A percentile compares a stretch with the other conserved stretches of the same genome.
Evolutionary conservation across 106 monocot species (phyloP).

Genomic region (Apostasia ramifera): DNA sequence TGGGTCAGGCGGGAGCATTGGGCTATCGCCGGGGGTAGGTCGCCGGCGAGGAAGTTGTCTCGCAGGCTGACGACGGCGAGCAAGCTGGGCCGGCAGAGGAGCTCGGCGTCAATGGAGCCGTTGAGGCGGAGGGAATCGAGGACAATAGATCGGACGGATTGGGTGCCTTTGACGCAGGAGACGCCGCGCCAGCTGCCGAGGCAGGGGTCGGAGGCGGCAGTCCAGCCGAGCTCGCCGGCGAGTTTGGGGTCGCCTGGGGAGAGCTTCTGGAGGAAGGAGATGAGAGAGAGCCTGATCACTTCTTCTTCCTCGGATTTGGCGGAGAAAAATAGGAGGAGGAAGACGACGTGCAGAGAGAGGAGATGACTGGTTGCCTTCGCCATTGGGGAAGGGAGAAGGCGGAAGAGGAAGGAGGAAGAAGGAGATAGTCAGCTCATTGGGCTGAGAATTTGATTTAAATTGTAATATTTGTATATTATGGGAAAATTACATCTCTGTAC

Average conservation of each 20-base stretch:
- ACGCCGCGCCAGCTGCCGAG: conserved; percentile 12
- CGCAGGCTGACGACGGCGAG: conserved; percentile 14
- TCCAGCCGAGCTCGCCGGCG: conserved; percentile 13
- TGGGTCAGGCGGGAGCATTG: conserved; percentile 17
- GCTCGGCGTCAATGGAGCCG: conserved; percentile 18
- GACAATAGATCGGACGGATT: not conserved
- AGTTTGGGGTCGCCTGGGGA: conserved; percentile 1
- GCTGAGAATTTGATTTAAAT: too few relatives aligned
- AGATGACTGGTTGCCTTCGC: not conserved
- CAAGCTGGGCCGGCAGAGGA: conserved; percentile 9
- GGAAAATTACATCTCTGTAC: too few relatives aligned
- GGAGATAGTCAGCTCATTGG: too few relatives aligned
- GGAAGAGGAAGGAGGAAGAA: too few relatives aligned
- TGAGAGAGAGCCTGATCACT: conserved; percentile 10
- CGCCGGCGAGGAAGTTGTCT: conserved; percentile 11
- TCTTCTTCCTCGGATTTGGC: not conserved
- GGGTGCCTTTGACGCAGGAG: not conserved
- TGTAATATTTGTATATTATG: too few relatives aligned
- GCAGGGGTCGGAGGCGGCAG: conserved; percentile 22
- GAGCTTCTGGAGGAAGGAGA: conserved; percentile 27
- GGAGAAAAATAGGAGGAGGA: not conserved
- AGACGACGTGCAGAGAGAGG: conserved; percentile 7
- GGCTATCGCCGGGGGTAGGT: conserved; percentile 16
- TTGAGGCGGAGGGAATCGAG: conserved; percentile 8
- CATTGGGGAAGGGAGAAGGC: too few relatives aligned